These are phyloP conservation scores for Gossypium herbaceum DNA, from an alignment of 345 rosid genomes.

Conservation along the genomic window DNA sequence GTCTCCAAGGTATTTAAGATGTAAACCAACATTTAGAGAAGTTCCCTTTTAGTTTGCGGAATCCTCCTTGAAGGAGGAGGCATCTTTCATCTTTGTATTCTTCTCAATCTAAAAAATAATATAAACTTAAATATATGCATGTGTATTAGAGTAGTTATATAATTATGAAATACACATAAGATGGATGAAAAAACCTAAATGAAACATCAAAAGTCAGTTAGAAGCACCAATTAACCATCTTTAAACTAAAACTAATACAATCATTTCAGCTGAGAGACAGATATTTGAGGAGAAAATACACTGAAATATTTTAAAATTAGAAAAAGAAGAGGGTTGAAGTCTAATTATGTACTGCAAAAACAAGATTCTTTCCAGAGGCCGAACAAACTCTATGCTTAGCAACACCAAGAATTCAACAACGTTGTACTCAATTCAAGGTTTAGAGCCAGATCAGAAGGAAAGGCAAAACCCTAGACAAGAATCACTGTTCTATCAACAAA, in stretches of 20 bases:
- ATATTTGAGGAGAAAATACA: neutral
- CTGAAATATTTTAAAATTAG: neutral
- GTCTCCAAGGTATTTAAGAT: neutral
- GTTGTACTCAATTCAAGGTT: neutral
- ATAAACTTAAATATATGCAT: neutral
- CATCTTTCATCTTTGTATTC: neutral
- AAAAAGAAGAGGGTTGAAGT: neutral
- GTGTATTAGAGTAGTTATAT: no score
- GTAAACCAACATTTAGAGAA: neutral
- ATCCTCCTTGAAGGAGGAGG: neutral
- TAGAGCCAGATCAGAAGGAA: neutral
- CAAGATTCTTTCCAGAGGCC: neutral
- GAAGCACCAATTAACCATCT: neutral
- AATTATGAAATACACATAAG: neutral
- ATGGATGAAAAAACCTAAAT: neutral
- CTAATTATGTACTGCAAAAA: neutral
- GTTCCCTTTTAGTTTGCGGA: neutral
- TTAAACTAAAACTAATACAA: neutral
- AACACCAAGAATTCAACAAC: neutral
- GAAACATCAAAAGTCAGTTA: neutral
- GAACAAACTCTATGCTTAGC: neutral
- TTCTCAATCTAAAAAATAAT: neutral
- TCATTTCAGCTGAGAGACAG: neutral
- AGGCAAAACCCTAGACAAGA: neutral
- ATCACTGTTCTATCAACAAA: neutral